phyloP scores from a whole-genome alignment of 2,329 filamentous ascomycete genomes.

The Cercospora brassicicola region DNA sequence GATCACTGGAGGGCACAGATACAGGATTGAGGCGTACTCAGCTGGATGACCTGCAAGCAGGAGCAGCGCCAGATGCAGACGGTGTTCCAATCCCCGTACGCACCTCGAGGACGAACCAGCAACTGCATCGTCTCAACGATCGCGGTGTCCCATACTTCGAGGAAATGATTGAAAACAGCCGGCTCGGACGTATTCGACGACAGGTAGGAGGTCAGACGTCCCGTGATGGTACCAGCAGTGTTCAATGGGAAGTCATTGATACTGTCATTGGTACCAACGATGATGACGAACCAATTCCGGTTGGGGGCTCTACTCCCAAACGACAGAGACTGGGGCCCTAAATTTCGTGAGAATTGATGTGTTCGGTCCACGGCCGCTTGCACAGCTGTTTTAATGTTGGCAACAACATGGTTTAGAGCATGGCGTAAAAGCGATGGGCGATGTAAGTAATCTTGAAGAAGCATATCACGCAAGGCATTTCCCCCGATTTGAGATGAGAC shows the following conservation, averaged over 20 bases:
- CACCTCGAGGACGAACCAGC: constrained; percentile 22
- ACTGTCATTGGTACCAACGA: constrained; percentile 41
- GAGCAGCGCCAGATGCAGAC: background rate
- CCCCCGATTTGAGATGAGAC: background rate
- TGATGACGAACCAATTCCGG: constrained; percentile 3
- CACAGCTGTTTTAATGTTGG: too few species aligned
- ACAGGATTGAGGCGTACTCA: constrained; percentile 10
- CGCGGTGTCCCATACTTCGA: constrained; percentile 83
- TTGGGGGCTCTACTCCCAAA: constrained; percentile 15
- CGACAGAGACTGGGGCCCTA: constrained; percentile 21
- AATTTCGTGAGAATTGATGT: too few species aligned
- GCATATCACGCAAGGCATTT: background rate
- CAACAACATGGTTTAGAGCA: background rate
- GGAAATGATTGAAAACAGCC: constrained; percentile 72
- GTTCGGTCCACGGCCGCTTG: too few species aligned
- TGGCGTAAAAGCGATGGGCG: background rate
- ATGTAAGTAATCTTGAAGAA: background rate
- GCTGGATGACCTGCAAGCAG: background rate
- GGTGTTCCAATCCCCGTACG: constrained; percentile 9
- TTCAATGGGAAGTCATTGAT: constrained; percentile 85
- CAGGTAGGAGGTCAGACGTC: constrained; percentile 60
- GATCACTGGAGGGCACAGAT: constrained; percentile 22
- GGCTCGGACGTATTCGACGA: constrained; percentile 66
- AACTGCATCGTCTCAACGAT: constrained; percentile 31
- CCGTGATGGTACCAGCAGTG: constrained; percentile 62